Evolutionary conservation across 164 flowering plant genomes (phyloP).

Genomic region (Platanus orientalis): DNA sequence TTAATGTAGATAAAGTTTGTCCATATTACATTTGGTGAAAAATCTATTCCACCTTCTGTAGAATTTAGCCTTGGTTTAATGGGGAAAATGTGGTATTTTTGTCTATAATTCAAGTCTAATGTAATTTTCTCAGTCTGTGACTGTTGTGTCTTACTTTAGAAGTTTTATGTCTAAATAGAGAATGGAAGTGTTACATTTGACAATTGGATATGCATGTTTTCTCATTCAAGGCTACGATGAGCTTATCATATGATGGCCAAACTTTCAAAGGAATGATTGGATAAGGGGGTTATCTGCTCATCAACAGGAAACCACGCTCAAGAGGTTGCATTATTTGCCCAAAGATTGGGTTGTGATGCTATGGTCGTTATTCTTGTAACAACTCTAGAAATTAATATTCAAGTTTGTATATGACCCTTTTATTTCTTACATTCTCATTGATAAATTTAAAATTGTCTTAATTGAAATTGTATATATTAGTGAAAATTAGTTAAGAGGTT

Average conservation of each 20-base stretch:
- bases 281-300: constrained; percentile 88
- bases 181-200: background rate
- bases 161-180: background rate
- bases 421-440: background rate
- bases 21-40: too few relatives aligned
- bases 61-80: background rate
- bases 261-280: constrained; percentile 64
- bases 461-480: constrained; percentile 23
- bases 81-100: background rate
- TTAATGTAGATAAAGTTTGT: too few relatives aligned
- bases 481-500: constrained; percentile 87
- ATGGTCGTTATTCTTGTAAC: constrained; percentile 97
- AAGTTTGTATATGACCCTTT: background rate
- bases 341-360: constrained; percentile 69
- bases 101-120: constrained; percentile 1
- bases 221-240: constrained; percentile 94
- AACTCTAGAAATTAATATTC: constrained; percentile 95
- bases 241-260: constrained; percentile 99
- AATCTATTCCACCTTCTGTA: too few relatives aligned
- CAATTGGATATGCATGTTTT: constrained; percentile 57
- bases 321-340: constrained; percentile 98
- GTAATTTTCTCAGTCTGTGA: background rate
- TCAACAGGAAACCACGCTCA: constrained; percentile 99
- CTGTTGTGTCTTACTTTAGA: too few relatives aligned
- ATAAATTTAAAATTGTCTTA: background rate